Conservation (phyloP, 2,329 filamentous ascomycete species). For the Colletotrichum plurivorum region DNA sequence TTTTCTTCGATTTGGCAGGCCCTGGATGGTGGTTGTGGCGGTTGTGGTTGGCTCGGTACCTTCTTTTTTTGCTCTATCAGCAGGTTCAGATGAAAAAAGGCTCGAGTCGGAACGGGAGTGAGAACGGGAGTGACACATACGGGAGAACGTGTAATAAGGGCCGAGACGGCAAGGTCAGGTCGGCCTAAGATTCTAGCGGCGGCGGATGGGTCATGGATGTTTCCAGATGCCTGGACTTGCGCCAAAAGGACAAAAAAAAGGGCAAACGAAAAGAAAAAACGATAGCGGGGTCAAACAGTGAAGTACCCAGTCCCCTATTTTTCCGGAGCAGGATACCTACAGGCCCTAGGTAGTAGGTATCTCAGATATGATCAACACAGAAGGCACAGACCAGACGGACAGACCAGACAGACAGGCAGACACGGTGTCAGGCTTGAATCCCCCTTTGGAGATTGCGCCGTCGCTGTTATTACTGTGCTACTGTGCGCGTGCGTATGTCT, state of each 20-base stretch:
- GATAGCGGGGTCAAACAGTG: conserved; percentile 22
- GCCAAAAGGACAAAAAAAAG: neutral
- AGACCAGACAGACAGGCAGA: too few relatives aligned
- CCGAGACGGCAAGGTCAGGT: conserved; percentile 20
- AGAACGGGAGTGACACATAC: conserved; percentile 2
- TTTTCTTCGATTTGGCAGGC: conserved; percentile 9
- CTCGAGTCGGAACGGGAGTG: conserved; percentile 15
- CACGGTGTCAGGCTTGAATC: too few relatives aligned
- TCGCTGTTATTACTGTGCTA: neutral
- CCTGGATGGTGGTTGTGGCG: neutral
- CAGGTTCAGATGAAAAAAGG: conserved; percentile 37
- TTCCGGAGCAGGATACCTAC: conserved; percentile 11
- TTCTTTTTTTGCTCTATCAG: conserved; percentile 11
- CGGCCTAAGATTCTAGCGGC: conserved; percentile 28
- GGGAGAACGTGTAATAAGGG: conserved; percentile 31
- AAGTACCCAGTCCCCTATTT: conserved; percentile 9
- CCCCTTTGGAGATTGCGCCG: neutral
- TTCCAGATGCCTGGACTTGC: conserved; percentile 30
- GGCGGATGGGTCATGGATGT: conserved; percentile 39
- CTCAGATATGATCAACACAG: too few relatives aligned
- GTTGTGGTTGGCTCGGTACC: too few relatives aligned
- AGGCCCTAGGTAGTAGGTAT: neutral
- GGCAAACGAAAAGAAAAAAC: conserved; percentile 9
- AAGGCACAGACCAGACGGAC: conserved; percentile 2
- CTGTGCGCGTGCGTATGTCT: neutral